phyloP scores from a whole-genome alignment of 345 rosid genomes.

The Eucalyptus coolabah region DNA sequence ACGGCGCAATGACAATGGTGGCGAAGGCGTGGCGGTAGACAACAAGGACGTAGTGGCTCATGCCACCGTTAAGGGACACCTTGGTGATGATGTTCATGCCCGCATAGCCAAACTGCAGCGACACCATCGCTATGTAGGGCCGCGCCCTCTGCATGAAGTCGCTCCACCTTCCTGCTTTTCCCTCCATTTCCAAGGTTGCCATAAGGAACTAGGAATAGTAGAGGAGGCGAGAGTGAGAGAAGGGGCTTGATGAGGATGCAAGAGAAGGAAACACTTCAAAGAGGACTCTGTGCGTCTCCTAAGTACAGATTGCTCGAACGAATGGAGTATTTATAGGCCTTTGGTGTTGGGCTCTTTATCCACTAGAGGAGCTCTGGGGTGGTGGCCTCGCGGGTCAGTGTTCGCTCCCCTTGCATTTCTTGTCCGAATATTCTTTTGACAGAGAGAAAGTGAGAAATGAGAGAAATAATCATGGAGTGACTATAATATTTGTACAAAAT shows the following conservation, averaged over 20 bases:
- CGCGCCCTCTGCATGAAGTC: slow-evolving; percentile 41
- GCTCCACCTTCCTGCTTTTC: slow-evolving; percentile 14
- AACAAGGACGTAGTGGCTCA: slow-evolving; percentile 69
- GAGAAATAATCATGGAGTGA: not conserved
- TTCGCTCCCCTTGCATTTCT: not conserved
- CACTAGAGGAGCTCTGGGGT: not conserved
- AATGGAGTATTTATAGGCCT: not conserved
- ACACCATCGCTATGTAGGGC: slow-evolving; percentile 85
- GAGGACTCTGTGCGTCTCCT: not conserved
- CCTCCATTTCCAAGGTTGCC: slow-evolving; percentile 31
- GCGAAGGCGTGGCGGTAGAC: slow-evolving; percentile 68
- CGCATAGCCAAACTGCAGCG: slow-evolving; percentile 87
- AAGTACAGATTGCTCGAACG: not conserved
- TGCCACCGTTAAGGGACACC: slow-evolving; percentile 67
- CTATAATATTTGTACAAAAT: not conserved
- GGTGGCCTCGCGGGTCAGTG: not conserved
- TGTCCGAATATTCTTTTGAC: not conserved
- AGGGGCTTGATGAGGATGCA: not conserved
- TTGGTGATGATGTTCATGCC: slow-evolving; percentile 91
- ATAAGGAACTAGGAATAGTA: not conserved
- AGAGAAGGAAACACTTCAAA: not conserved
- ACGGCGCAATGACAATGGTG: slow-evolving; percentile 51
- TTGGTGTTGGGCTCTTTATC: not conserved
- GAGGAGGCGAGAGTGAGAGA: not conserved
- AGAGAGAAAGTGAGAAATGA: not conserved